These are phyloP conservation scores for Erodium moschatum DNA, from an alignment of 441 rosid species.

Conservation along the genomic window DNA sequence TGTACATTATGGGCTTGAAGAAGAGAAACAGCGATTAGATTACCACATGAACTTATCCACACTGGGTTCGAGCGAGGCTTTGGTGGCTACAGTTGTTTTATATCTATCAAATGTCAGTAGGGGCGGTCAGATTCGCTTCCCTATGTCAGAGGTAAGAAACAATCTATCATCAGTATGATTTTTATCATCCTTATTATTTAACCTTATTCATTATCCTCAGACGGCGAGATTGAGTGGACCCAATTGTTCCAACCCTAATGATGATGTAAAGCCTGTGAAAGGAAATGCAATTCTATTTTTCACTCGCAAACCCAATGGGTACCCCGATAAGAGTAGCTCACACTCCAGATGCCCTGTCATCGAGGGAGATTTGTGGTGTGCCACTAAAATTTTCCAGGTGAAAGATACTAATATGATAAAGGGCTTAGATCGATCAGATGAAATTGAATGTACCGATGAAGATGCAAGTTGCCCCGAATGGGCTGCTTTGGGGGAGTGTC, in stretches of 20 bases:
- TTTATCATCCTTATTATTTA: constrained; percentile 5
- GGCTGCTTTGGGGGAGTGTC: constrained; percentile 82
- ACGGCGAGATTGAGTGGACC: constrained; percentile 41
- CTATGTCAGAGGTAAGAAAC: constrained; percentile 50
- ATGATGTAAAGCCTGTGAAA: constrained; percentile 49
- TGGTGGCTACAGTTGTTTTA: constrained; percentile 58
- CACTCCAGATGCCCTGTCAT: constrained; percentile 73
- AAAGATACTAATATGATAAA: constrained; percentile 29
- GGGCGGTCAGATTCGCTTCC: constrained; percentile 76
- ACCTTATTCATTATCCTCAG: constrained; percentile 26
- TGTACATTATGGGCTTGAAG: constrained; percentile 45
- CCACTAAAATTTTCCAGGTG: constrained; percentile 46
- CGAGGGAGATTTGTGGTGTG: constrained; percentile 60
- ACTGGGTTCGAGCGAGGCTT: constrained; percentile 27
- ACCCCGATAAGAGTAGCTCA: constrained; percentile 52
- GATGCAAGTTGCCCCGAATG: constrained; percentile 60
- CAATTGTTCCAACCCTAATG: constrained; percentile 40
- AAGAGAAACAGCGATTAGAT: constrained; percentile 31
- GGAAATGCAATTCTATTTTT: constrained; percentile 78
- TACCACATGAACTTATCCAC: constrained; percentile 44
- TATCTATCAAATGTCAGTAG: constrained; percentile 63
- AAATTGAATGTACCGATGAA: constrained; percentile 60
- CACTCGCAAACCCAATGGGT: constrained; percentile 46
- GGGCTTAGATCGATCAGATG: constrained; percentile 19
- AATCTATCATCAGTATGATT: constrained; percentile 15